Evolutionary conservation across 2,329 filamentous ascomycete species (phyloP).

Genomic region (Aspergillus arachidicola): DNA sequence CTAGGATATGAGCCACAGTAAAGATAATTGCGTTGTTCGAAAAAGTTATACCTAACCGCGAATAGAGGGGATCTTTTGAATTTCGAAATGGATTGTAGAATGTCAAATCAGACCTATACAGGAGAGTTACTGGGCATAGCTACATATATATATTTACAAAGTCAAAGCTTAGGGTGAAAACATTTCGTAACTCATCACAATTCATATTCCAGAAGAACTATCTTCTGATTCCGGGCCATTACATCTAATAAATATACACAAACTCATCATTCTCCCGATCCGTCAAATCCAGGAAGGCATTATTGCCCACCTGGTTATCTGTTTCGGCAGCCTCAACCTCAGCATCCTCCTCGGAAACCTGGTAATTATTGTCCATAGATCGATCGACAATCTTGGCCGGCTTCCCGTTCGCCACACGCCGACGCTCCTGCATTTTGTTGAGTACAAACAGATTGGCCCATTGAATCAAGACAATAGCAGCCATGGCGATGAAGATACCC

Average conservation of each 20-base stretch:
- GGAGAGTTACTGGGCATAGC: too few species aligned
- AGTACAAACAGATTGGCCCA: slow-evolving; percentile 56
- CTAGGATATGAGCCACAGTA: too few species aligned
- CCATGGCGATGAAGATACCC: slow-evolving; percentile 51
- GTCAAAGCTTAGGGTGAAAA: background rate
- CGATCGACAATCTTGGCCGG: slow-evolving; percentile 60
- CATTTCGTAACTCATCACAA: background rate
- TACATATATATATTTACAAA: background rate
- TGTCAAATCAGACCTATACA: accelerated
- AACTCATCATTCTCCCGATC: slow-evolving; percentile 71
- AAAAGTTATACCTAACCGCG: too few species aligned
- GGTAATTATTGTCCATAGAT: slow-evolving; percentile 62
- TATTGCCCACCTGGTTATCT: slow-evolving; percentile 46
- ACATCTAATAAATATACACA: slow-evolving; percentile 59
- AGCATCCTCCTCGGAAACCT: slow-evolving; percentile 28
- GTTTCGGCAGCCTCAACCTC: slow-evolving; percentile 12
- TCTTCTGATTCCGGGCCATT: background rate
- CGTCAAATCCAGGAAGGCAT: slow-evolving; percentile 62
- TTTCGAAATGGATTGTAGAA: too few species aligned
- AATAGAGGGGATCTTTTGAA: too few species aligned
- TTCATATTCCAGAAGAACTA: background rate
- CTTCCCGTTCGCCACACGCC: slow-evolving; percentile 63
- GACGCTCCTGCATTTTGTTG: slow-evolving; percentile 58
- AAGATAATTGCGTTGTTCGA: too few species aligned
- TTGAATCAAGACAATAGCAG: slow-evolving; percentile 57